phyloP scores from a whole-genome alignment of 2,329 filamentous ascomycete species.

The Paracamarosporium sp. region DNA sequence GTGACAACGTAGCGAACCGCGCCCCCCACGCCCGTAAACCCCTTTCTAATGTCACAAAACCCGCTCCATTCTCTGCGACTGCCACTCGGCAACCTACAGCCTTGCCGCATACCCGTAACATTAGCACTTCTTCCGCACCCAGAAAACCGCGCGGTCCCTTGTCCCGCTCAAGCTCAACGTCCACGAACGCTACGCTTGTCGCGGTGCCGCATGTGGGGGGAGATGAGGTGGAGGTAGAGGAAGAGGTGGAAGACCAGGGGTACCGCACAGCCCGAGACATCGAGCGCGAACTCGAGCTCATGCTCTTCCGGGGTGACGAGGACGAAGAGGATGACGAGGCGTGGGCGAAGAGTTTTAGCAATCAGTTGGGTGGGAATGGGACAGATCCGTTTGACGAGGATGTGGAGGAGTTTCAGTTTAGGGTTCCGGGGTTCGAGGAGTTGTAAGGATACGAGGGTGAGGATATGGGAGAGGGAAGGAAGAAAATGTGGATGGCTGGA shows the following conservation, averaged over 20 bases:
- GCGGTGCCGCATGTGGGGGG: conserved; percentile 18
- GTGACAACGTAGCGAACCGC: conserved; percentile 58
- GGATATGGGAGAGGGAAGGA: neutral
- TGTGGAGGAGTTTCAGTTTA: conserved; percentile 37
- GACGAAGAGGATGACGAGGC: conserved; percentile 34
- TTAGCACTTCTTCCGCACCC: conserved; percentile 16
- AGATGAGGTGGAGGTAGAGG: too few relatives aligned
- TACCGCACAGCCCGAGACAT: conserved; percentile 41
- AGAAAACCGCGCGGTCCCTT: conserved; percentile 25
- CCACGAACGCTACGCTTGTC: conserved; percentile 40
- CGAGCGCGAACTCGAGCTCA: conserved; percentile 38
- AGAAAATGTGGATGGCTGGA: too few relatives aligned
- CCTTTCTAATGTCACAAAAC: conserved; percentile 44
- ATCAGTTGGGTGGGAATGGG: conserved; percentile 26
- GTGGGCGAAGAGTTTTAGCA: conserved; percentile 40
- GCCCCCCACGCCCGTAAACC: conserved; percentile 46
- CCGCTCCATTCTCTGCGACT: conserved; percentile 32
- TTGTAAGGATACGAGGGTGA: conserved; percentile 18
- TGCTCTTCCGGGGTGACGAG: conserved; percentile 34
- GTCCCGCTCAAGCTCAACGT: conserved; percentile 43
- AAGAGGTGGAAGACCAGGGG: too few relatives aligned
- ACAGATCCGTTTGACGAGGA: conserved; percentile 39
- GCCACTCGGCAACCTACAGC: conserved; percentile 26
- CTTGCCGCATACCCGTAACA: conserved; percentile 22
- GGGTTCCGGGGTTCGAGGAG: conserved; percentile 38